Base-by-base conservation (phyloP, 1,284 basidiomycete genomes). In the Ganoderma boninense region DNA sequence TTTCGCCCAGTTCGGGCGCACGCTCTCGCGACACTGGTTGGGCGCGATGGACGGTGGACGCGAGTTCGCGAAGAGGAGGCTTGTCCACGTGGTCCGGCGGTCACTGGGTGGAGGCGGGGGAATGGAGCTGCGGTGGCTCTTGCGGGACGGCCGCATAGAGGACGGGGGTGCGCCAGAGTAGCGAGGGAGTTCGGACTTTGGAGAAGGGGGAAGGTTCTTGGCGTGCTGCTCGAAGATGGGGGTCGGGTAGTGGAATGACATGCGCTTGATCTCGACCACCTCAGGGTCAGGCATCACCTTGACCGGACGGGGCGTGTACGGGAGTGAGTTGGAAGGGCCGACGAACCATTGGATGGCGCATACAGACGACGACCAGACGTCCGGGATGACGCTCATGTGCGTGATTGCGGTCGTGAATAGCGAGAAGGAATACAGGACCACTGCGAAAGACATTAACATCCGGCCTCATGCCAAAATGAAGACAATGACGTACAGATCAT, bases 261-360 rank as follows among this genome's bases (percentile, higher is more conserved):
- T 66, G 13, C 73, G 68, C 66, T 74, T 74, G 64, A 68, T 60
- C 43, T 71, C 70, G n/a, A 69, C 23, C 40, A 70, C 65, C 16
- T 65, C 64, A 59, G 49, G 40, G 23, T 61, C 60, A 10, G 10
- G 65, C 18, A 13, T 40, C 56, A 59, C 54, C 65, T 63, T 54
- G 32, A n/a, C 40, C 0, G 46, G 8, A 10, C 52, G 16, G 16
- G 43, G 49, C 20, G 40, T 52, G 44, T 62, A 63, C 26, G 66
- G 64, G 4, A 70, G n/a, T 16, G 64, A 42, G 32, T 38, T 56
- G 65, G 68, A 68, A 2, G 72, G 71, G 35, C 63, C 69, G 16
- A 57, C 75, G 76, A 90, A 92, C 91, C 91, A 92, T n/a, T 84
- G 82, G 32, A 91, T 81, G 13, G 79, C 76, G 71, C 86, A 85